These are phyloP conservation scores for Phytopythium aichiense DNA, from an alignment of 352 stramenopile genomes.

Conservation along the genomic window DNA sequence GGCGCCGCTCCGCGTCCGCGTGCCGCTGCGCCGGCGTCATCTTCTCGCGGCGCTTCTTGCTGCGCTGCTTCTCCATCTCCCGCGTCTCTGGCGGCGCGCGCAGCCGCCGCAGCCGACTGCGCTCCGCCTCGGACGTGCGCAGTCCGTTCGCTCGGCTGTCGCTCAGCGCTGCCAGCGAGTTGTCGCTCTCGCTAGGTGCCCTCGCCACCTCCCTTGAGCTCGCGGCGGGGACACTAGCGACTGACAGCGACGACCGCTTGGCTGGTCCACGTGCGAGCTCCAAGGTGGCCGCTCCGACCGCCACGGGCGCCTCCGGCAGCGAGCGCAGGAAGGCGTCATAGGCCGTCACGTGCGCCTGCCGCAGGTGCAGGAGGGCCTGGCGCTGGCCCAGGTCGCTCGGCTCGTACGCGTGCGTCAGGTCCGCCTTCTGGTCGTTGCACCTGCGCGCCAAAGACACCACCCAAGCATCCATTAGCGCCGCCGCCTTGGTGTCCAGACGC, in stretches of 20 bases:
- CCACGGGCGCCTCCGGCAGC: constrained; percentile 25
- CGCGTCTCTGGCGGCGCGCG: constrained; percentile 40
- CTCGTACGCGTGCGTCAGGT: constrained; percentile 65
- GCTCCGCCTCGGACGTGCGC: constrained; percentile 47
- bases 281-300: neutral
- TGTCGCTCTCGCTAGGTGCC: too few species aligned
- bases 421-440: constrained; percentile 16
- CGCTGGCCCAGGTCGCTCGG: constrained; percentile 49
- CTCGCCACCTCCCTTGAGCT: too few species aligned
- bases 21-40: constrained; percentile 64
- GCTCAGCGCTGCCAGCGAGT: too few species aligned
- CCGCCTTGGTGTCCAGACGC: neutral
- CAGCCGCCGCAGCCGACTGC: constrained; percentile 49
- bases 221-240: too few species aligned
- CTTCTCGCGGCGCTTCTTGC: constrained; percentile 50
- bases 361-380: constrained; percentile 62
- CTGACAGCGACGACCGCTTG: too few species aligned
- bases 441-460: neutral
- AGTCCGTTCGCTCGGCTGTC: constrained; percentile 10
- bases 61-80: constrained; percentile 50
- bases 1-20: constrained; percentile 55
- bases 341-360: constrained; percentile 44
- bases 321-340: constrained; percentile 54
- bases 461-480: neutral
- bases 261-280: neutral